Evolutionary conservation across 2,329 filamentous ascomycete genomes (phyloP).

Genomic region (Cucurbitaria berberidis): DNA sequence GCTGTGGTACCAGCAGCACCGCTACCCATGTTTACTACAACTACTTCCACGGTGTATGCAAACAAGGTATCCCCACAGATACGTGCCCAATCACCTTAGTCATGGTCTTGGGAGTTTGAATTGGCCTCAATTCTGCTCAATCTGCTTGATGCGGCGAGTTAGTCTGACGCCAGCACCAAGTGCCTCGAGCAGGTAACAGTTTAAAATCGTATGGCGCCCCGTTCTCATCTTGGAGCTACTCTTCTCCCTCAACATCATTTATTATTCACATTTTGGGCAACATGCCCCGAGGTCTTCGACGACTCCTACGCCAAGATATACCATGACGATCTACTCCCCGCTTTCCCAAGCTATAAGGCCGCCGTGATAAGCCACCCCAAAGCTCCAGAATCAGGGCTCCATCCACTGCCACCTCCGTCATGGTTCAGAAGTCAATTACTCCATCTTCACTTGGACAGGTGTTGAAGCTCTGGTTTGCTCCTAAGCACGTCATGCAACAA

Average conservation of each 20-base stretch:
- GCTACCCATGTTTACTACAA: not conserved
- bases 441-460: not conserved
- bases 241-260: too few species aligned
- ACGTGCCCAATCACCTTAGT: constrained; percentile 4
- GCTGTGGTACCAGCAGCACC: not conserved
- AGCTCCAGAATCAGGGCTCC: not conserved
- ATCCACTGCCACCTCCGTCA: not conserved
- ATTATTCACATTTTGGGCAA: too few species aligned
- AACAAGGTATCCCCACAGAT: not conserved
- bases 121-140: constrained; percentile 31
- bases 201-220: constrained; percentile 3
- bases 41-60: not conserved
- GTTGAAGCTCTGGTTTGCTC: not conserved
- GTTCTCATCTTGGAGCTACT: not conserved
- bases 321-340: constrained; percentile 6
- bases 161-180: not conserved
- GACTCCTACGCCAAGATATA: constrained; percentile 10
- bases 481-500: not conserved
- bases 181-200: not conserved
- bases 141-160: not conserved
- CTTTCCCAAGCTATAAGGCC: not conserved
- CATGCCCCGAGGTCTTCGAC: not conserved
- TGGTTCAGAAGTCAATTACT: not conserved
- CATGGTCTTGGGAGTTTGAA: constrained; percentile 1
- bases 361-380: constrained; percentile 9